These are phyloP conservation scores for Backusella mclennaniae DNA, from an alignment of 192 early-diverging fungal species.

Conservation along the genomic window DNA sequence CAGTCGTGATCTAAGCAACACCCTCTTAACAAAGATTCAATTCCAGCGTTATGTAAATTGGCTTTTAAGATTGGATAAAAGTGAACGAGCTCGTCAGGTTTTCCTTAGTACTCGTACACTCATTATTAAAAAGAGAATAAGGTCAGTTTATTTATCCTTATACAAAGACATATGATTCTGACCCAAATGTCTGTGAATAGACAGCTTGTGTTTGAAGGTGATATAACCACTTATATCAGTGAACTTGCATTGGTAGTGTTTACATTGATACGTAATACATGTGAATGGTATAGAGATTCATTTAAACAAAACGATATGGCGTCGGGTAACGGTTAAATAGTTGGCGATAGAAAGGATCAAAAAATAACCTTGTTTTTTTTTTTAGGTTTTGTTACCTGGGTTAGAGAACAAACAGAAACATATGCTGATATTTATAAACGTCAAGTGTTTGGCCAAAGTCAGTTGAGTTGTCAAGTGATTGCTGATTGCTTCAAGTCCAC, in stretches of 20 bases:
- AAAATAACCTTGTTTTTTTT: conserved; percentile 1
- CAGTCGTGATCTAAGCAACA: conserved; percentile 72
- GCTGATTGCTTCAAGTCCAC: conserved; percentile 80
- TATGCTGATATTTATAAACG: conserved; percentile 86
- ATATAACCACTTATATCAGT: conserved; percentile 80
- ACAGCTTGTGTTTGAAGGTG: conserved; percentile 87
- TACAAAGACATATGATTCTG: background rate
- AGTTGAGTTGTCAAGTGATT: conserved; percentile 75
- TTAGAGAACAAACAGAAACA: conserved; percentile 76
- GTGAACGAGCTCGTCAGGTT: conserved; percentile 81
- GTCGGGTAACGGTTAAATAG: conserved; percentile 54
- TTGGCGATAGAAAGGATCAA: background rate
- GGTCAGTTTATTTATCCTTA: conserved; percentile 36
- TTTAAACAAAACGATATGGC: conserved; percentile 90
- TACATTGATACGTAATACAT: conserved; percentile 89
- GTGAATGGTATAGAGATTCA: conserved; percentile 91
- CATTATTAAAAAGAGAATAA: conserved; percentile 75
- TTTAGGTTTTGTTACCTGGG: conserved; percentile 91
- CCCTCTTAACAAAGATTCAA: conserved; percentile 77
- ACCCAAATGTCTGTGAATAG: conserved; percentile 33
- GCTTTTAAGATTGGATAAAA: conserved; percentile 73
- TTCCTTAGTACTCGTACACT: conserved; percentile 77
- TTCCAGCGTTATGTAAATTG: conserved; percentile 78
- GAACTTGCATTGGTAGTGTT: conserved; percentile 89
- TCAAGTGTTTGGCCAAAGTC: conserved; percentile 82